Base-by-base conservation (phyloP, 345 rosid genomes). In the Arabidopsis arenosa region DNA sequence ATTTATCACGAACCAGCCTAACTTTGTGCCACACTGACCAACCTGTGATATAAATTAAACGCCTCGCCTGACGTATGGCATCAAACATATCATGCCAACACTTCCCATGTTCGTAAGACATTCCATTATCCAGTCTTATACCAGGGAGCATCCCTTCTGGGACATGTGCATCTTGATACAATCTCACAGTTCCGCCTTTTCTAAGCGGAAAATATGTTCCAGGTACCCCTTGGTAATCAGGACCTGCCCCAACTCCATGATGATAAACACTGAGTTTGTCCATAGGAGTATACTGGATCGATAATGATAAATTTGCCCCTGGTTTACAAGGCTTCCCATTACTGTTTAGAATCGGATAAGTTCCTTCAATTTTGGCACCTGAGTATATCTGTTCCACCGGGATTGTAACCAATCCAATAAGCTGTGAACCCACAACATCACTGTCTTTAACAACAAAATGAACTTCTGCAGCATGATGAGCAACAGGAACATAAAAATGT, bases 111-210 rank as follows among this genome's bases (percentile, higher is more conserved):
- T 84, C 79, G 63, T 83, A 90, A 32, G 66, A 81, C 76, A 80
- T 68, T 32, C 80, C 80, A 57, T 83, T 83, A 30, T 89, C 96
- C 28, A 93, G 84, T 75, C 70, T 80, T 55, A 93, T 59, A 78
- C 78, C 9, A 9, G 95, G 92, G 75, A 89, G 85, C 63, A 73
- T 74, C 37, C 83, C 83, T 54, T 84, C 87, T 30, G 84, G 92
- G 73, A 78, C 87, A 75, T 93, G 96, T 56, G 96, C 98, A 63
- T 93, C 96, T 79, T 93, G 98, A 77, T 93, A 93, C 56, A 93
- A 81, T 10, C 84, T 89, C 69, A 90, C 89, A 49, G 59, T 86
- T 23, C 98, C 87, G 56, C 92, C 92, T 81, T 76, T 88, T 59
- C 97, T 85, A 5, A 93, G 85, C 15, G 95, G 96, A 72, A 93